phyloP scores from a whole-genome alignment of 2,329 filamentous ascomycete species.

The Zymoseptoria pseudotritici region DNA sequence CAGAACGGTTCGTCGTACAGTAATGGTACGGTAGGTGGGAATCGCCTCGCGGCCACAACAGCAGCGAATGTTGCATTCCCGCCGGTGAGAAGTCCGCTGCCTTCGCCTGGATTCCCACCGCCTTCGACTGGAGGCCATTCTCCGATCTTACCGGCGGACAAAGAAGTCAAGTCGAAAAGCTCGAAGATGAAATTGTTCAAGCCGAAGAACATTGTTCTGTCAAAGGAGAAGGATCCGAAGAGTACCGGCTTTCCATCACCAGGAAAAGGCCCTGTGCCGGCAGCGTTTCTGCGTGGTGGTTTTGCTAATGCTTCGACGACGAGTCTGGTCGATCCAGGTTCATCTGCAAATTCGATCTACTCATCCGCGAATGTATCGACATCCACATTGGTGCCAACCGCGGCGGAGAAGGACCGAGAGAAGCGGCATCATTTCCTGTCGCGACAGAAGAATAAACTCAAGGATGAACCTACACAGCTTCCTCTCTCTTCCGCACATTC shows the following conservation, averaged over 20 bases:
- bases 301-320: slow-evolving; percentile 62
- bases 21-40: slow-evolving; percentile 54
- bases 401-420: slow-evolving; percentile 58
- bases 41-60: slow-evolving; percentile 59
- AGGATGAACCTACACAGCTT: slow-evolving; percentile 58
- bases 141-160: slow-evolving; percentile 30
- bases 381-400: slow-evolving; percentile 62
- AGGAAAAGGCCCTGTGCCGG: slow-evolving; percentile 29
- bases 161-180: slow-evolving; percentile 60
- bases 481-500: slow-evolving; percentile 68
- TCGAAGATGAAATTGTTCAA: slow-evolving; percentile 76
- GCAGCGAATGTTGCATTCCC: slow-evolving; percentile 70
- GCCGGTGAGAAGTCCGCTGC: slow-evolving; percentile 44
- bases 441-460: slow-evolving; percentile 69
- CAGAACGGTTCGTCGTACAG: slow-evolving; percentile 39
- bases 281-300: slow-evolving; percentile 58
- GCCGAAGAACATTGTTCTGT: slow-evolving; percentile 65
- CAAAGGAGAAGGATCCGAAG: slow-evolving; percentile 56
- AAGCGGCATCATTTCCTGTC: slow-evolving; percentile 75
- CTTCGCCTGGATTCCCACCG: slow-evolving; percentile 32
- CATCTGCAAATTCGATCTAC: slow-evolving; percentile 57
- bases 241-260: slow-evolving; percentile 66
- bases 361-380: slow-evolving; percentile 68
- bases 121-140: slow-evolving; percentile 5
- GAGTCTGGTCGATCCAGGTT: slow-evolving; percentile 56